Evolutionary conservation across 75 land plant genomes (phyloP), one percentile per base, ranked within the genome.

Genomic region (Pinus albicaulis): DNA sequence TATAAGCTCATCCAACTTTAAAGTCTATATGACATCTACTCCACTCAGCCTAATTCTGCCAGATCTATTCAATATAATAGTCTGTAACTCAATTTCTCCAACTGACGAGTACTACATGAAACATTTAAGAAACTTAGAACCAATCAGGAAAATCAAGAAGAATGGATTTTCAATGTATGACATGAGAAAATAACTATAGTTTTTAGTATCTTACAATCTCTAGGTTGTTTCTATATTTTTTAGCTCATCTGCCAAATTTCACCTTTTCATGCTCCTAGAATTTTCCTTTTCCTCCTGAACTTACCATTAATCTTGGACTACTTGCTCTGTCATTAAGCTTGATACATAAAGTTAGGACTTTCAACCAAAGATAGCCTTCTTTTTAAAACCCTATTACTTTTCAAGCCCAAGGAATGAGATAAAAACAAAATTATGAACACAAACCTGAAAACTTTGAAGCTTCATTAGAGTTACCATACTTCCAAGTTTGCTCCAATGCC

Each of bases 401-500:
- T 48, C 53, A 76, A 44, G 26, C 7, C 24, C 41, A 20, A 41
- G 23, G 13, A 68, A 41, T 38, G n/a, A 68, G 22, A 14, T 36
- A 22, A 68, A 41, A 20, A 68, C 7, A 12, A 20, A 66, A 68
- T 22, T 36, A 20, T 34, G 41, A n/a, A 23, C 48, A 63, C 66
- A 59, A 44, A 86, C 88, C 88, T 86, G 31, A 76, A 65, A 86
- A 86, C 13, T 84, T 79, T 38, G 22, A 25, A 38, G 82, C 86
- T 72, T 82, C 84, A n/a, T 83, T 38, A 24, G 79, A 76, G 74
- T 79, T 72, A 71, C 77, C 59, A 76, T 83, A 86, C 73, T 86
- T 86, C 88, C 88, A 86, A 57, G 88, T 86, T 66, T 75, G 77
- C 59, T 86, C 88, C 11, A 86, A 63, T 24, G 88, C 88, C 70